Evolutionary conservation across 2,329 filamentous ascomycete species (phyloP).

Genomic region (Helotiales sp.): DNA sequence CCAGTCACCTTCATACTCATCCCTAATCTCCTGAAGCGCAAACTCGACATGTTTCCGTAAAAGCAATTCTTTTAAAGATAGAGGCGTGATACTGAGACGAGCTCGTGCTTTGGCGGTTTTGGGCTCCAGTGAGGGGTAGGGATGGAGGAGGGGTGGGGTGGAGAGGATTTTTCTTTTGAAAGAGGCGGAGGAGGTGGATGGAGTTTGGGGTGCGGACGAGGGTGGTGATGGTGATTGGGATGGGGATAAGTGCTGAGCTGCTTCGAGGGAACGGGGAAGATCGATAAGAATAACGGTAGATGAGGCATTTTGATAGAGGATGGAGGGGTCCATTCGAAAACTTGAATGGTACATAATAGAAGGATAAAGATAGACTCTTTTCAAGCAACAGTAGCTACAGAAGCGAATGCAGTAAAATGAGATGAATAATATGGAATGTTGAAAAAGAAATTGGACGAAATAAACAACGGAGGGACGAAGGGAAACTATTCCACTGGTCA

Average conservation of each 20-base stretch:
- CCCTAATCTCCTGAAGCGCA: slow-evolving; percentile 34
- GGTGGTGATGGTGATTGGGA: neutral
- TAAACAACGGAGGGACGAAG: no score
- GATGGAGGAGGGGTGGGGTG: slow-evolving; percentile 45
- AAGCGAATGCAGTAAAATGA: no score
- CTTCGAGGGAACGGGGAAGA: slow-evolving; percentile 71
- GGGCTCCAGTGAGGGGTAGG: slow-evolving; percentile 59
- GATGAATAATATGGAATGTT: no score
- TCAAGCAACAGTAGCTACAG: neutral
- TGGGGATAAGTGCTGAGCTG: slow-evolving; percentile 54
- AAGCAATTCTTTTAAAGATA: slow-evolving; percentile 36
- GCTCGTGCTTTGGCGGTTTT: slow-evolving; percentile 48
- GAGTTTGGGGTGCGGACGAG: neutral
- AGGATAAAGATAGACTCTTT: neutral
- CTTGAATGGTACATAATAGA: neutral
- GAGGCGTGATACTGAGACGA: slow-evolving; percentile 18
- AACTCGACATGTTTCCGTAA: slow-evolving; percentile 38
- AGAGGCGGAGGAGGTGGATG: neutral
- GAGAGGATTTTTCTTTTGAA: slow-evolving; percentile 47
- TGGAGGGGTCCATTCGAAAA: slow-evolving; percentile 33
- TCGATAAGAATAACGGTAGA: slow-evolving; percentile 65
- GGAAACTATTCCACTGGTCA: no score
- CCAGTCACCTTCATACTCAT: slow-evolving; percentile 44
- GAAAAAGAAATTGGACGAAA: no score
- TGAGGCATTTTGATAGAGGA: slow-evolving; percentile 60